Percentiles rank a stretch among this genome's conserved stretches.
Conservation (phyloP, 345 rosid genomes). For the Reutealis trisperma region DNA sequence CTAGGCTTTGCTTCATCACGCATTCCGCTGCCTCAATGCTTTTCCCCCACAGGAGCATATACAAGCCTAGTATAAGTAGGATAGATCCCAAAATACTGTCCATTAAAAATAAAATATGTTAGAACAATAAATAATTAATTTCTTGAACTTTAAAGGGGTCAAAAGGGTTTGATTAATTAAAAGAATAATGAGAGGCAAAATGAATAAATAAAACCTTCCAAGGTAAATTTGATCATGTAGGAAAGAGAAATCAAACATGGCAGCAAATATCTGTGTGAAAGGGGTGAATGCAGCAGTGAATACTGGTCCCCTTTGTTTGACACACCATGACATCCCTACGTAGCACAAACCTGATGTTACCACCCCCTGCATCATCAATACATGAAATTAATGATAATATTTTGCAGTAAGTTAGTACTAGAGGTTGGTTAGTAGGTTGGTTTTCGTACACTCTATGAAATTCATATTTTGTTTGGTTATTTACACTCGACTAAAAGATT, state of each 20-base stretch:
- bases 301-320: conserved; percentile 33
- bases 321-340: conserved; percentile 38
- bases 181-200: neutral
- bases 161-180: too few relatives aligned
- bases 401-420: too few relatives aligned
- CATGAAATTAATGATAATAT: neutral
- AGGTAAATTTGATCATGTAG: conserved; percentile 32
- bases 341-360: conserved; percentile 33
- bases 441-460: too few relatives aligned
- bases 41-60: conserved; percentile 79
- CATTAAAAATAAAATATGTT: neutral
- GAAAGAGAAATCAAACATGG: conserved; percentile 24
- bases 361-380: conserved; percentile 19
- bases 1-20: conserved; percentile 38
- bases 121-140: neutral
- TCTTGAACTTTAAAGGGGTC: too few relatives aligned
- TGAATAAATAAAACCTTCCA: conserved; percentile 36
- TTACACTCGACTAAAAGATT: too few relatives aligned
- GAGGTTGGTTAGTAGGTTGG: too few relatives aligned
- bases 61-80: conserved; percentile 59
- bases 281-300: conserved; percentile 36
- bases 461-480: too few relatives aligned
- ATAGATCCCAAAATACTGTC: conserved; percentile 71
- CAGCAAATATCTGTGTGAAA: conserved; percentile 33
- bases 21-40: conserved; percentile 46